phyloP scores from a whole-genome alignment of 495 filamentous ascomycete genomes.

The Hypomontagnella monticulosa region DNA sequence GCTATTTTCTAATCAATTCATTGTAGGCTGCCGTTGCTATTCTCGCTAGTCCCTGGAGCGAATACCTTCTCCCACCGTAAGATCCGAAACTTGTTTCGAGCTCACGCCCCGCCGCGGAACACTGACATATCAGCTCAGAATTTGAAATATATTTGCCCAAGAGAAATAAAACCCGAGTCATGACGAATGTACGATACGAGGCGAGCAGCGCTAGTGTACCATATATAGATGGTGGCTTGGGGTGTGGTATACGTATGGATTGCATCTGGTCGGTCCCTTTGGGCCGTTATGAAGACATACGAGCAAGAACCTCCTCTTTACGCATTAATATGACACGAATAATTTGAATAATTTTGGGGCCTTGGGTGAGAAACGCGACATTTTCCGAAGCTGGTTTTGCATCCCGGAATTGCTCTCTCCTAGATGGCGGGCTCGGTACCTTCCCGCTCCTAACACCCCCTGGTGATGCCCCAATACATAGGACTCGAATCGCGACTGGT shows the following conservation, averaged over 20 bases:
- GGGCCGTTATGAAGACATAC: constrained; percentile 10
- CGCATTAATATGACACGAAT: constrained; percentile 28
- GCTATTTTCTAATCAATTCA: constrained; percentile 1
- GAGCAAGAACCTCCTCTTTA: constrained; percentile 20
- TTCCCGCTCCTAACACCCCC: no score
- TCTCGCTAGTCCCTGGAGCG: constrained; percentile 77
- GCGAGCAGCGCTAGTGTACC: background rate
- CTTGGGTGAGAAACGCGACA: background rate
- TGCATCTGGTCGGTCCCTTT: constrained; percentile 13
- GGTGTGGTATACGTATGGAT: constrained; percentile 5
- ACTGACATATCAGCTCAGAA: constrained; percentile 13
- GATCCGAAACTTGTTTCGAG: background rate
- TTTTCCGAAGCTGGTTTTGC: background rate
- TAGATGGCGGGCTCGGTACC: no score
- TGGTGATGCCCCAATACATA: no score
- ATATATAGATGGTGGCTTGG: constrained; percentile 12
- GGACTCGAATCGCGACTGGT: no score
- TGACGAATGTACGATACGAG: constrained; percentile 30
- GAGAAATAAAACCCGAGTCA: background rate
- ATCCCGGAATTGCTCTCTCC: no score
- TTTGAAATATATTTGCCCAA: constrained; percentile 6
- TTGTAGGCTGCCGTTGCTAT: constrained; percentile 75
- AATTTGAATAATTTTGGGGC: background rate
- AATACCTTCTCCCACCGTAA: constrained; percentile 77
- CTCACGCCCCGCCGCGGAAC: background rate